Base-by-base conservation (phyloP, 176 grass and related monocot genomes). In the Thinopyrum elongatum region DNA sequence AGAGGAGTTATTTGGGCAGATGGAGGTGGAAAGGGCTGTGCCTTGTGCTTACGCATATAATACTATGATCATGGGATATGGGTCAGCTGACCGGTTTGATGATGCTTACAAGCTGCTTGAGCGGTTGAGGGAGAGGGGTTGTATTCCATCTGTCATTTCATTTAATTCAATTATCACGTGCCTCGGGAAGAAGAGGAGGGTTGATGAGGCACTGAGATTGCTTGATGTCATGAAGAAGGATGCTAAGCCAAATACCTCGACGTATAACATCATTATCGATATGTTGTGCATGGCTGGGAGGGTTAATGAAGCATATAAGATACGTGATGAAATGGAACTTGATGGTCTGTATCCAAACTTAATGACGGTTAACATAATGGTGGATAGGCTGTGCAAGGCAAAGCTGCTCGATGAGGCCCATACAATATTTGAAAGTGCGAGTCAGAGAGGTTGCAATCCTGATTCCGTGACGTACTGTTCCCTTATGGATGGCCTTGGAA, bases 61-160 rank as follows among this genome's bases (percentile, higher is more conserved):
- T 83, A 94, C 94, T 5, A 98, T 95, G 94, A 95, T 94, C 33
- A 90, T 98, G 93, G 96, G 96, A 17, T 95, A 95, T 92, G 96
- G 96, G 14, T 92, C 87, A 30, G 90, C 68, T 3, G 92, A 85
- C 28, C 84, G 63, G 78, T 98, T 95, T 86, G 90, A 92, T 47
- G 88, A 94, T 85, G 90, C 93, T 6, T 94, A 90, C 75, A 82
- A 65, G 79, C 59, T 98, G 47, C 83, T 98, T 70, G 96, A 94
- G 67, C 86, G 61, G 44, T 78, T 98, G 76, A 98, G 85, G 84
- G 93, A 95, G 79, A 98, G 91, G 67, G 96, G 94, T 17, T 94
- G 96, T 73, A 95, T 98, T 76, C 96, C 94, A 33, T 94, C 88
- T 86, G 93, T 94, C 6, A 93, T 95, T 41, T 93, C 93, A 15